Evolutionary conservation across 2,329 filamentous ascomycete genomes (phyloP).

Genomic region (Paecilomyces sp.): DNA sequence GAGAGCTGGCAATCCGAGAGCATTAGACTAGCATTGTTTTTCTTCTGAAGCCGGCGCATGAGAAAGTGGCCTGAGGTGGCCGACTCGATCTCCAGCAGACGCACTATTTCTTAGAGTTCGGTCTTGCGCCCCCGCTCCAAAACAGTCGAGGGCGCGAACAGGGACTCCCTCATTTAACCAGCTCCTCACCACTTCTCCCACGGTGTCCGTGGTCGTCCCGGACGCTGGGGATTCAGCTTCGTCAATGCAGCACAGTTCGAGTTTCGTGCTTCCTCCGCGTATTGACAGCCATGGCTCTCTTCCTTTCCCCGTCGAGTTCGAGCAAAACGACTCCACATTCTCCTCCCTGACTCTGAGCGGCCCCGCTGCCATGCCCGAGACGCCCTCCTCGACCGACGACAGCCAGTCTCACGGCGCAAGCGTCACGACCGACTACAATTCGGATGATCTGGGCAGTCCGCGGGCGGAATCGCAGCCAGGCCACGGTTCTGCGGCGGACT

Average conservation of each 20-base stretch:
- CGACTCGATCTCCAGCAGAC: background rate
- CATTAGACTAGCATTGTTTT: background rate
- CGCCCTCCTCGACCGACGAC: constrained; percentile 18
- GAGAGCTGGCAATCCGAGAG: constrained; percentile 9
- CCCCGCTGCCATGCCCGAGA: constrained; percentile 13
- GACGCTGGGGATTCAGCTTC: constrained; percentile 22
- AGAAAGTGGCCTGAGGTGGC: background rate
- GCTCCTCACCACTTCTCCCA: constrained; percentile 2
- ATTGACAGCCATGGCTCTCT: constrained; percentile 11
- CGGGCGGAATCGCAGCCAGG: constrained; percentile 2
- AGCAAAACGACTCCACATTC: constrained; percentile 6
- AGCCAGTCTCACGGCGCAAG: constrained; percentile 23
- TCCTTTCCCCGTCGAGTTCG: constrained; percentile 2
- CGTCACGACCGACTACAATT: constrained; percentile 26
- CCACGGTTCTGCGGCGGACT: constrained; percentile 6
- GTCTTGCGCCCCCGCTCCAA: background rate
- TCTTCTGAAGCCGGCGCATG: background rate
- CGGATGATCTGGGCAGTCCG: constrained; percentile 13
- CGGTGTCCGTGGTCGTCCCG: constrained; percentile 4
- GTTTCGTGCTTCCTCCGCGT: constrained; percentile 17
- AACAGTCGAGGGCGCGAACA: constrained; percentile 1
- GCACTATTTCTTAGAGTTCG: background rate
- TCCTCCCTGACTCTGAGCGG: constrained; percentile 3
- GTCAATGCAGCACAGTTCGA: constrained; percentile 30
- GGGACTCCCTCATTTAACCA: constrained; percentile 6